phyloP scores from a whole-genome alignment of 225 moss, liverwort and hornwort genomes.

The Climacium dendroides region DNA sequence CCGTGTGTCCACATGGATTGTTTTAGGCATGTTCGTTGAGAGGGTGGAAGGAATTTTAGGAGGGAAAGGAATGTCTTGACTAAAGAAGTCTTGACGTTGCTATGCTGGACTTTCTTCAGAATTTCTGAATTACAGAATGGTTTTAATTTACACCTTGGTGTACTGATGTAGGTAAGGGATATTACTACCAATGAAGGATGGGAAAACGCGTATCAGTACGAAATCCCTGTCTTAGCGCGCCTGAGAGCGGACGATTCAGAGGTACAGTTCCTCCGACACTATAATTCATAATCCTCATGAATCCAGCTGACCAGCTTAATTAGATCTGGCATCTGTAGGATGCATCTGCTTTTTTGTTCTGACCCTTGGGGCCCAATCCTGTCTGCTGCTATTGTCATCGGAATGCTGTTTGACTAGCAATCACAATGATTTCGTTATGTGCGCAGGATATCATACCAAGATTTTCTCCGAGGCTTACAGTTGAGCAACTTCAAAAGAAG shows the following conservation, averaged over 20 bases:
- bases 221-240: conserved; percentile 75
- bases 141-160: background rate
- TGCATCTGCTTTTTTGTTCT: background rate
- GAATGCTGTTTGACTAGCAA: background rate
- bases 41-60: background rate
- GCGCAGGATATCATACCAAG: conserved; percentile 76
- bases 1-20: background rate
- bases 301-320: background rate
- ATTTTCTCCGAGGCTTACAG: conserved; percentile 70
- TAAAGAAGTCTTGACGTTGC: background rate
- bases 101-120: background rate
- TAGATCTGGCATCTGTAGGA: background rate
- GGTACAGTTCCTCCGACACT: conserved; percentile 16
- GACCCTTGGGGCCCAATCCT: background rate
- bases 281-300: background rate
- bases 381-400: background rate
- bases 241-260: conserved; percentile 54
- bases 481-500: conserved; percentile 79
- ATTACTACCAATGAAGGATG: conserved; percentile 63
- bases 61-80: background rate
- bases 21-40: background rate
- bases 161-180: conserved; percentile 48
- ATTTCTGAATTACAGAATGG: background rate
- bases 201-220: conserved; percentile 68
- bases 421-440: background rate